Percentiles rank a stretch among this genome's conserved stretches.
Evolutionary conservation across 371 early-diverging fungal genomes (phyloP).

Genomic region (Mortierella sp.): DNA sequence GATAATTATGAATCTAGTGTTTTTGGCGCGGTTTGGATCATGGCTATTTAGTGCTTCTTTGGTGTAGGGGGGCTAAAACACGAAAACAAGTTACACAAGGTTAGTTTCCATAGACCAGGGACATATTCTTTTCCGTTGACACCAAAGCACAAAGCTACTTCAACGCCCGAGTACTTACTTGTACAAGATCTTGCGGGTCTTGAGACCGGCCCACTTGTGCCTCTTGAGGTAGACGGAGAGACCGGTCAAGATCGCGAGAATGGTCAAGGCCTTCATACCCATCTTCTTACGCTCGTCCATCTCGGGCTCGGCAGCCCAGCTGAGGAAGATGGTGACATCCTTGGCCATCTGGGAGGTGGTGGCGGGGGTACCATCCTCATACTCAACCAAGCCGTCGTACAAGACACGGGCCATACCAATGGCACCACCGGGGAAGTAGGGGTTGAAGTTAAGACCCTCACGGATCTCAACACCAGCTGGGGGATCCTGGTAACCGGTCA

Average conservation of each 20-base stretch:
- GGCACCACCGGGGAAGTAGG: slow-evolving; percentile 99
- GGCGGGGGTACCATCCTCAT: slow-evolving; percentile 98
- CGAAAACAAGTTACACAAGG: background rate
- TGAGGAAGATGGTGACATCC: slow-evolving; percentile 94
- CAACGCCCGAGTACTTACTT: slow-evolving; percentile 62
- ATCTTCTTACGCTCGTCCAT: slow-evolving; percentile 95
- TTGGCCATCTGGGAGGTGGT: slow-evolving; percentile 98
- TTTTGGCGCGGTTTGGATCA: slow-evolving; percentile 1
- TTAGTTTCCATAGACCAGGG: slow-evolving; percentile 74
- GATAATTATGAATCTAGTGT: slow-evolving; percentile 37
- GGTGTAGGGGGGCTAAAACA: slow-evolving; percentile 53
- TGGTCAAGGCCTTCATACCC: slow-evolving; percentile 88
- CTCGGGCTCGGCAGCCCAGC: slow-evolving; percentile 97
- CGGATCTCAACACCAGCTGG: slow-evolving; percentile 96
- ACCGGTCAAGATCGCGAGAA: slow-evolving; percentile 67
- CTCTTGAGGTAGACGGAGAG: slow-evolving; percentile 84
- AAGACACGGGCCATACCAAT: slow-evolving; percentile 97
- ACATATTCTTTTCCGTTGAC: no score
- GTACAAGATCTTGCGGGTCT: slow-evolving; percentile 87
- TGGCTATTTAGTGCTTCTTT: slow-evolving; percentile 54
- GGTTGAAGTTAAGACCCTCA: slow-evolving; percentile 94
- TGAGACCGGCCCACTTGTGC: slow-evolving; percentile 83
- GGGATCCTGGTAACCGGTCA: slow-evolving; percentile 96
- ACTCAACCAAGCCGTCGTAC: slow-evolving; percentile 96
- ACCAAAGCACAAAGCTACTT: slow-evolving; percentile 83